Evolutionary conservation across 768 basidiomycete species (phyloP), one percentile per base, ranked within the genome.

Genomic region (Boletus pseudopeckii): DNA sequence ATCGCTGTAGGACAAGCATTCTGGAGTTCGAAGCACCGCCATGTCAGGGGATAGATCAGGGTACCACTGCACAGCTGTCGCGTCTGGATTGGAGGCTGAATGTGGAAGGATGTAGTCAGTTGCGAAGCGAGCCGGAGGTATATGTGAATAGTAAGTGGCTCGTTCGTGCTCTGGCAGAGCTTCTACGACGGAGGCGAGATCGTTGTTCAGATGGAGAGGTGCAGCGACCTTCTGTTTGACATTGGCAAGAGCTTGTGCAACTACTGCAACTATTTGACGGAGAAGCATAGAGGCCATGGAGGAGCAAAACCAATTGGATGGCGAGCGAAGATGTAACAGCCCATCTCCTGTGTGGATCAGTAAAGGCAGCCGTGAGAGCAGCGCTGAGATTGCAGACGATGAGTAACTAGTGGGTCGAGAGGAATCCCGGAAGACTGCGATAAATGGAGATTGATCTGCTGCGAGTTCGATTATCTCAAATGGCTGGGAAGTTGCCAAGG

Each of bases 1-100:
- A 40, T 74, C 69, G 36, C 37, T 32, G 56, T 78, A 79, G 20
- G 64, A 58, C 38, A 65, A n/a, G 13, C 37, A 50, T 50, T 65
- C 53, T 11, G 45, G 40, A 7, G 37, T 47, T 17, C 30, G 40
- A 33, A 36, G 33, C n/a, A 22, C 36, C 30, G 13, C 49, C 24
- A 8, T 37, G n/a, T 41, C 48, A n/a, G 42, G 40, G 7, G 50
- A 52, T 17, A 66, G 36, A 28, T 33, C 33, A 45, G 58, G 43
- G 45, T 66, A 66, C 67, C 67, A 66, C 20, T 39, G 42, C 17
- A 69, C 58, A 30, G 67, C 65, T 38, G 30, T 40, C 8, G 54
- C 48, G 28, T 64, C 33, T 2, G 64, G 53, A 52, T 48, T 45
- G 20, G 52, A 57, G 7, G 48, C 39, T 14, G 54, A 48, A 52